A percentile compares a stretch with the other conserved stretches of the same genome.
Conservation (phyloP, 352 stramenopile genomes). For the Globisporangium emineosum region DNA sequence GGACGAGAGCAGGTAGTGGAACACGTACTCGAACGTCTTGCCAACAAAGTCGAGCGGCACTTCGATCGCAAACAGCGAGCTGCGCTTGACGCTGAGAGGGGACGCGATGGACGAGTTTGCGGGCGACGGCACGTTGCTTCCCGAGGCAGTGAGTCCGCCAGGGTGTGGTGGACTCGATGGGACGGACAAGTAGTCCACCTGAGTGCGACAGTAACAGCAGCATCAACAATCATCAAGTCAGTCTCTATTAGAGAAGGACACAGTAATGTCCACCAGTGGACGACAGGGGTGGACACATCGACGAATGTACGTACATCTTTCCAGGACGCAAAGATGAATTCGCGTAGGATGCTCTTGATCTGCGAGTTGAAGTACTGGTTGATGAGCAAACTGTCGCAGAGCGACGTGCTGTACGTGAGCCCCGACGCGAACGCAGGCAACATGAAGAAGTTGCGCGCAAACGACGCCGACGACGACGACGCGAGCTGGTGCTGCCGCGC, state of each 20-base stretch:
- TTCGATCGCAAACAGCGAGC: slow-evolving; percentile 78
- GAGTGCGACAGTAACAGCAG: background rate
- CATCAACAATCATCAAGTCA: background rate
- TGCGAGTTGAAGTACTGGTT: slow-evolving; percentile 88
- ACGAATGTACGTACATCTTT: slow-evolving; percentile 60
- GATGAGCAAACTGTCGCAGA: slow-evolving; percentile 85
- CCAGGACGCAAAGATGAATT: slow-evolving; percentile 84
- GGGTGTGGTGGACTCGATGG: slow-evolving; percentile 21
- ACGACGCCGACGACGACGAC: slow-evolving; percentile 46
- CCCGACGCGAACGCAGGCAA: slow-evolving; percentile 80
- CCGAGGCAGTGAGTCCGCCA: background rate
- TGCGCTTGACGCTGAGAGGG: slow-evolving; percentile 41
- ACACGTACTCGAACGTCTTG: slow-evolving; percentile 78
- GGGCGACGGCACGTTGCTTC: slow-evolving; percentile 23
- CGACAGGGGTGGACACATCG: background rate
- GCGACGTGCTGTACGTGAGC: slow-evolving; percentile 79
- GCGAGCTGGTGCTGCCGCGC: slow-evolving; percentile 30
- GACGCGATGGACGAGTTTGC: slow-evolving; percentile 32
- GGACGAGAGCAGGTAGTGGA: slow-evolving; percentile 78
- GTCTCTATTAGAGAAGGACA: background rate
- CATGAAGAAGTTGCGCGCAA: slow-evolving; percentile 80
- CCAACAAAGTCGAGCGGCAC: slow-evolving; percentile 81
- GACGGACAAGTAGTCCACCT: slow-evolving; percentile 35
- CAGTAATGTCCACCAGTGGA: too few species aligned
- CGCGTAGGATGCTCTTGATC: slow-evolving; percentile 84